Evolutionary conservation across 257 asterid species (phyloP).

Genomic region (Jacaranda copaia): DNA sequence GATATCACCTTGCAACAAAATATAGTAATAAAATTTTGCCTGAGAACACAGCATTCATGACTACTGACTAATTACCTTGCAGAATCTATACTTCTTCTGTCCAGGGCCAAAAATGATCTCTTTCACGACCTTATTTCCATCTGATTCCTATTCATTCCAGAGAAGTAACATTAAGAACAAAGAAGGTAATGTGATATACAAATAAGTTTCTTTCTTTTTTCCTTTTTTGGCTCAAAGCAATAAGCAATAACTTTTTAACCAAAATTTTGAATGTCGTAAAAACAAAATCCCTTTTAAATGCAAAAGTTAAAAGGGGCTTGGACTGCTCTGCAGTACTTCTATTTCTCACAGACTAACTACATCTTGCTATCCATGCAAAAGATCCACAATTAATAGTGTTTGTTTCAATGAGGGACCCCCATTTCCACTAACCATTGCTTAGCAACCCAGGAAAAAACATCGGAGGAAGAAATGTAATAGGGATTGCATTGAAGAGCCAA

Average conservation of each 20-base stretch:
- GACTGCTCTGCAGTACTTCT: neutral
- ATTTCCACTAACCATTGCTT: neutral
- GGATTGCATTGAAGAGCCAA: neutral
- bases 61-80: conserved; percentile 57
- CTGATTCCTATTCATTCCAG: conserved; percentile 55
- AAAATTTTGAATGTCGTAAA: neutral
- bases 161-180: conserved; percentile 5
- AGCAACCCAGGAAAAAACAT: neutral
- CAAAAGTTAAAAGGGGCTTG: neutral
- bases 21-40: neutral
- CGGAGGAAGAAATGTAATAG: neutral
- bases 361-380: neutral
- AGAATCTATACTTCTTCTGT: conserved; percentile 63
- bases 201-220: neutral
- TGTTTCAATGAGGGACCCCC: neutral
- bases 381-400: neutral
- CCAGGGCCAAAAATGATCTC: conserved; percentile 67
- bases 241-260: neutral
- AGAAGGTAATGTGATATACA: conserved; percentile 5
- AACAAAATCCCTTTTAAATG: neutral
- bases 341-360: neutral
- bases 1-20: neutral
- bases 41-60: neutral
- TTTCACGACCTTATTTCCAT: conserved; percentile 70
- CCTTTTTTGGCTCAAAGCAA: neutral